A percentile compares a stretch with the other conserved stretches of the same genome.
These are phyloP conservation scores for Pleomassaria siparia DNA, from an alignment of 2,329 filamentous ascomycete genomes.

Conservation along the genomic window DNA sequence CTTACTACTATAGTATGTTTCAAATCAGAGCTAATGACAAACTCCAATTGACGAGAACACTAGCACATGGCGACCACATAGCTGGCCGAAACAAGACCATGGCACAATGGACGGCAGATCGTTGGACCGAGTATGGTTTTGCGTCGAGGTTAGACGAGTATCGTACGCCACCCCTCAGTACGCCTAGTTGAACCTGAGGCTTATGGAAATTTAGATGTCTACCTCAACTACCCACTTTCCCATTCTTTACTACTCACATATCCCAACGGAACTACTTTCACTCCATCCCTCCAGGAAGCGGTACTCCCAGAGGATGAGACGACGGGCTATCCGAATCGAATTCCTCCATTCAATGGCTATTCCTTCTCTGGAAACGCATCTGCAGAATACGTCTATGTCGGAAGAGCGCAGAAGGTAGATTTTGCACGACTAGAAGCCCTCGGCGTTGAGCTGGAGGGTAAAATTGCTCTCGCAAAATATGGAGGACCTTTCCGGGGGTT, in stretches of 20 bases:
- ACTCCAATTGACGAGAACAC: background rate
- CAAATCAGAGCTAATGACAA: background rate
- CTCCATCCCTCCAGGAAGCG: constrained; percentile 33
- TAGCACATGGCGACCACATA: constrained; percentile 37
- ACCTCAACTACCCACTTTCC: constrained; percentile 42
- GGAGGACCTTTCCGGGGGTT: constrained; percentile 44
- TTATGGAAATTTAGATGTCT: constrained; percentile 28
- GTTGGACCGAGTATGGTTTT: constrained; percentile 40
- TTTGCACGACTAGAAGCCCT: constrained; percentile 45
- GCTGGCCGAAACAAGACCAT: constrained; percentile 40
- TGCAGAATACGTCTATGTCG: constrained; percentile 53
- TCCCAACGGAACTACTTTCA: constrained; percentile 37
- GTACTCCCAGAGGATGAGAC: constrained; percentile 38
- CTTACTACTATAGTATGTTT: constrained; percentile 42
- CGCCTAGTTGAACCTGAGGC: background rate
- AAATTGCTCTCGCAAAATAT: constrained; percentile 46
- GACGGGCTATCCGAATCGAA: constrained; percentile 42
- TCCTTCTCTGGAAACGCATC: constrained; percentile 49
- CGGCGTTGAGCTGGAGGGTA: constrained; percentile 46
- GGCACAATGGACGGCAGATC: constrained; percentile 45
- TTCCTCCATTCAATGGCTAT: constrained; percentile 53
- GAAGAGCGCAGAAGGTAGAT: constrained; percentile 47
- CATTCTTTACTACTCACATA: constrained; percentile 38
- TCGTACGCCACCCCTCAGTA: constrained; percentile 16
- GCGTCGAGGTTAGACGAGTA: constrained; percentile 42